These are phyloP conservation scores for Heritiera fomes DNA, from an alignment of 345 rosid genomes.

Conservation along the genomic window DNA sequence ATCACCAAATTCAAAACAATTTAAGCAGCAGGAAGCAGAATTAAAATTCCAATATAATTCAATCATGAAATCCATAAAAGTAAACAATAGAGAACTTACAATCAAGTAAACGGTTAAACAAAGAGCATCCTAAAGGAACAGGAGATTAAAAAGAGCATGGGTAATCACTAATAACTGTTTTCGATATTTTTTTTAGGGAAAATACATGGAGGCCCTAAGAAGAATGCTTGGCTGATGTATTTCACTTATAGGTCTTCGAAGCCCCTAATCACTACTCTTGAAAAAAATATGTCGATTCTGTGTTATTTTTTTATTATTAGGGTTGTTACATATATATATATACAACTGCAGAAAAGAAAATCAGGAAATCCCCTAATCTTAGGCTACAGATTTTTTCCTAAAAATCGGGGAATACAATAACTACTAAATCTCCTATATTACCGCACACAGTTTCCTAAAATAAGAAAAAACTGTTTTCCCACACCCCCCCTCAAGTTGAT, in stretches of 20 bases:
- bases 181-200: background rate
- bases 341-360: too few species aligned
- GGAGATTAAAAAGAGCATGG: background rate
- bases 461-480: too few species aligned
- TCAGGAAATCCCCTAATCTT: too few species aligned
- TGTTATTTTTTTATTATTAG: too few species aligned
- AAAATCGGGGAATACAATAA: too few species aligned
- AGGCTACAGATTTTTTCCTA: too few species aligned
- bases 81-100: background rate
- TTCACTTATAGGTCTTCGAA: background rate
- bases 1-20: slow-evolving; percentile 10
- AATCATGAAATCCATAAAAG: background rate
- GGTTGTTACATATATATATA: too few species aligned
- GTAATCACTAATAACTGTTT: background rate
- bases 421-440: too few species aligned
- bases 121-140: slow-evolving; percentile 8
- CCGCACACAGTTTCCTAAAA: too few species aligned
- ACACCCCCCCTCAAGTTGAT: too few species aligned
- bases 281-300: too few species aligned
- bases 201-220: background rate
- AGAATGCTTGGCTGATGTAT: slow-evolving; percentile 3
- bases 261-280: too few species aligned
- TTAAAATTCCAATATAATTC: background rate
- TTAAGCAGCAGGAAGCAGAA: background rate
- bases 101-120: background rate